Base-by-base conservation (phyloP, 1,139 yeast species). In the Hansenula sp. region DNA sequence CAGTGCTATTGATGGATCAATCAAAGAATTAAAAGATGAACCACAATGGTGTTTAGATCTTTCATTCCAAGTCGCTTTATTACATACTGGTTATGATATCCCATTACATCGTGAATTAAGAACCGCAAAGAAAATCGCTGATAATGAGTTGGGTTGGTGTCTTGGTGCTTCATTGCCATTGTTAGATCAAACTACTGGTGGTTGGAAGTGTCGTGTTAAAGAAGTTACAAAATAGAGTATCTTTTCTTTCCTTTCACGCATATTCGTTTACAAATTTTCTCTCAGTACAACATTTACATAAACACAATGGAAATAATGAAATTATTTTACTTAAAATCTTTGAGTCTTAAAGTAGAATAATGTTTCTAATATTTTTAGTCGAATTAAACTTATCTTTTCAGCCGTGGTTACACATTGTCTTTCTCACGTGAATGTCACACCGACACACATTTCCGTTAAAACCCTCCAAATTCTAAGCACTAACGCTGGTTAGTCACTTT, bases 71-170 rank as follows among this genome's bases (percentile, higher is more conserved):
- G 81, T 87, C 17, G 84, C 97, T 5, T 72, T 93, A 66, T 72
- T 93, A 57, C 96, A 91, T 64, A 85, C 93, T 18, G 99, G 99
- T 41, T 94, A 94, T 67, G 98, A 91, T 55, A 89, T 93, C 55
- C 97, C 98, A 48, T 76, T 87, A 47, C 74, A 76, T 57, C 82
- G 99, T 63, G 98, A 91, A 65, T 79, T 93, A 57, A 85, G 79
- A 63, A 93, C 97, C 8, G 98, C 98, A 9, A 81, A 88, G 70
- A 89, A 80, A 60, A 89, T 93, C 54, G 85, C 81, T 47, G 81
- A 82, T 59, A 90, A 88, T 59, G 99, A 93, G 67, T 74, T 93
- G 43, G 99, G 98, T 31, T 93, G 99, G 99, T 93, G 99, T 70
- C 74, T 93, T 50, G 99, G 99, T 54, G 99, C 99, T 3, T 88